Conservation (phyloP, 768 basidiomycete genomes). For the Daedaleopsis sinensis region DNA sequence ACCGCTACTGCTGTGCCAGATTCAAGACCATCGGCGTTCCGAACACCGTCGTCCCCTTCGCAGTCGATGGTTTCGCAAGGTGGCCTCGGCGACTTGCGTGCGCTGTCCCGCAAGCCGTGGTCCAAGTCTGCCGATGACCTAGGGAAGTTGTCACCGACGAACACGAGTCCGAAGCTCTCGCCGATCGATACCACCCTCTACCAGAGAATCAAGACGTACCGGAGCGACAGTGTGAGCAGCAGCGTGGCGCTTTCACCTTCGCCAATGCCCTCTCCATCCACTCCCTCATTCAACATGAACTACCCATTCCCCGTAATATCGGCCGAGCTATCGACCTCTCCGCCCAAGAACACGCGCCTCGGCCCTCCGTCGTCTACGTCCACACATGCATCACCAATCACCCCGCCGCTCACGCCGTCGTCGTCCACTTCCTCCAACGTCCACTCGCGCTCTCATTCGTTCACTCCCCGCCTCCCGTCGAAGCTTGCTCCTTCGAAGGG, state of each 20-base stretch:
- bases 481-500: slow-evolving; percentile 61
- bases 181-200: slow-evolving; percentile 56
- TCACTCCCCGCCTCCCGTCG: slow-evolving; percentile 71
- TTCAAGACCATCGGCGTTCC: slow-evolving; percentile 23
- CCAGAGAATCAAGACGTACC: slow-evolving; percentile 66
- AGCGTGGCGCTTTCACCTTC: slow-evolving; percentile 36
- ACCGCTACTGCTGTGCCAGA: slow-evolving; percentile 46
- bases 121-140: slow-evolving; percentile 83
- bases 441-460: slow-evolving; percentile 68
- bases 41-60: slow-evolving; percentile 36
- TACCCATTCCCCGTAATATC: slow-evolving; percentile 36
- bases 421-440: slow-evolving; percentile 43
- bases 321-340: slow-evolving; percentile 20
- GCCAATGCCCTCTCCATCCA: slow-evolving; percentile 30
- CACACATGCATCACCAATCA: slow-evolving; percentile 28
- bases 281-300: slow-evolving; percentile 24
- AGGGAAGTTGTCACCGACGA: slow-evolving; percentile 46
- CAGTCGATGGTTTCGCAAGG: slow-evolving; percentile 33
- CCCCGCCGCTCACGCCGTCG: slow-evolving; percentile 26
- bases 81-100: slow-evolving; percentile 67
- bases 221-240: slow-evolving; percentile 51
- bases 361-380: slow-evolving; percentile 19
- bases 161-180: slow-evolving; percentile 35
- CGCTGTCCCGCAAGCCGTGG: slow-evolving; percentile 73
- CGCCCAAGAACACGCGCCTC: slow-evolving; percentile 31